phyloP scores from a whole-genome alignment of 306 rosid species.

The Cucurbita ficifolia region DNA sequence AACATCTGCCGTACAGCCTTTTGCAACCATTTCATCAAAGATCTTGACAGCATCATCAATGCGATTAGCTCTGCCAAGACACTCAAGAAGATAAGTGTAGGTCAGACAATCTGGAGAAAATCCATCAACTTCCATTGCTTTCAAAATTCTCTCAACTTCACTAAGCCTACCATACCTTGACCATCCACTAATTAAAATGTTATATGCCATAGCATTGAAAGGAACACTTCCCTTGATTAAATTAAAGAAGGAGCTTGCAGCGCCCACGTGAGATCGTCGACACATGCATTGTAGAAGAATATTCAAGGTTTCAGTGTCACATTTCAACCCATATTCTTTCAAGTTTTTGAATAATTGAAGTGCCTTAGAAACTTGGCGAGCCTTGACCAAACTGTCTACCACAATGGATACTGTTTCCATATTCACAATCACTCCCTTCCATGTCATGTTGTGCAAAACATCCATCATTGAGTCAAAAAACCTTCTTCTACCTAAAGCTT shows the following conservation, averaged over 20 bases:
- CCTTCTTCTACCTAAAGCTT: slow-evolving; percentile 70
- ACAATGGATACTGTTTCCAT: slow-evolving; percentile 35
- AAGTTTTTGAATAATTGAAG: slow-evolving; percentile 34
- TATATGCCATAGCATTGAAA: slow-evolving; percentile 33
- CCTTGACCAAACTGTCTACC: slow-evolving; percentile 55
- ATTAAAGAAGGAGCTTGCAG: slow-evolving; percentile 40
- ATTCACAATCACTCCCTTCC: slow-evolving; percentile 25
- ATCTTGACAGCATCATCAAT: slow-evolving; percentile 42
- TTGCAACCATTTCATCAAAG: slow-evolving; percentile 35
- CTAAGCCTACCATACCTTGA: slow-evolving; percentile 41
- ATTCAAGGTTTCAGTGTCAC: slow-evolving; percentile 41
- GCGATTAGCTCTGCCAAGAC: slow-evolving; percentile 62
- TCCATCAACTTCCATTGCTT: slow-evolving; percentile 47
- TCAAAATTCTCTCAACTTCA: slow-evolving; percentile 45
- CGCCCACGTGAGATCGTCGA: slow-evolving; percentile 40
- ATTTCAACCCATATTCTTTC: slow-evolving; percentile 39
- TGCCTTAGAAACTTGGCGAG: slow-evolving; percentile 49
- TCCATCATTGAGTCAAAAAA: slow-evolving; percentile 32
- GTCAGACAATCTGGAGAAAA: slow-evolving; percentile 38
- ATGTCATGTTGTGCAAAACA: slow-evolving; percentile 30
- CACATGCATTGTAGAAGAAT: slow-evolving; percentile 51
- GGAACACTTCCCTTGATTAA: slow-evolving; percentile 44
- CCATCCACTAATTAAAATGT: slow-evolving; percentile 53
- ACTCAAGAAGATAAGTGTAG: slow-evolving; percentile 37
- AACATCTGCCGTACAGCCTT: slow-evolving; percentile 27